Base-by-base conservation (phyloP, 2,329 filamentous ascomycete species). In the Neonectria coccinea region DNA sequence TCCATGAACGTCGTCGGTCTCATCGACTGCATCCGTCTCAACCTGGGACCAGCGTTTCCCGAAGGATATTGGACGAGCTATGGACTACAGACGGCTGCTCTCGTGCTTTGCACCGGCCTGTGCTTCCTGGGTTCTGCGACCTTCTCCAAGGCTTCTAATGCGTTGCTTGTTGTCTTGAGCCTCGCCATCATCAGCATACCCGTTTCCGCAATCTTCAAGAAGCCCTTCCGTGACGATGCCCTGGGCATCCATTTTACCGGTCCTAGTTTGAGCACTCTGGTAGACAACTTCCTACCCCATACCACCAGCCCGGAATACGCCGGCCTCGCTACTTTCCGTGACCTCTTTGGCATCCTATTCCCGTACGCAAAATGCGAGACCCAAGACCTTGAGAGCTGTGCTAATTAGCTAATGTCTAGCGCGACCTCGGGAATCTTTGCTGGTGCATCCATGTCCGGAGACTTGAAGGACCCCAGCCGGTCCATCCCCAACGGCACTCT, bases 381-480 rank as follows among this genome's bases (percentile, higher is more conserved):
- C n/a, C 4, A 45, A 10, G 11, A 9, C 16, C 10, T 10, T 22
- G 14, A 10, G 83, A 83, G 81, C 5, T n/a, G 27, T 50, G 39
- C 56, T 67, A 16, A 66, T 66, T 45, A 12, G 6, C 9, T 10
- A 29, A 29, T 29, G 29, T 52, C 10, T 14, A 81, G 79, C 41
- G 84, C 84, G 22, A 87, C 85, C 1, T 86, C 81, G 3, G 85
- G 86, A 25, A 89, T 87, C 66, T 86, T 88, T 76, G 85, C 88
- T 64, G 94, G 94, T 18, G 93, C 93, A 7, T 95, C 92, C 70
- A 97, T 97, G 93, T 97, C 93, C 8, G 93, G 93, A 18, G 93
- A 97, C 75, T 79, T 97, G 54, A 91, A 87, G 66, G 90, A 93
- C 67, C 93, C 93, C 0, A 95, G 92, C 82, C 92, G 90, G 76